Base-by-base conservation (phyloP, 805 yeast genomes). In the Lachancea waltii region DNA sequence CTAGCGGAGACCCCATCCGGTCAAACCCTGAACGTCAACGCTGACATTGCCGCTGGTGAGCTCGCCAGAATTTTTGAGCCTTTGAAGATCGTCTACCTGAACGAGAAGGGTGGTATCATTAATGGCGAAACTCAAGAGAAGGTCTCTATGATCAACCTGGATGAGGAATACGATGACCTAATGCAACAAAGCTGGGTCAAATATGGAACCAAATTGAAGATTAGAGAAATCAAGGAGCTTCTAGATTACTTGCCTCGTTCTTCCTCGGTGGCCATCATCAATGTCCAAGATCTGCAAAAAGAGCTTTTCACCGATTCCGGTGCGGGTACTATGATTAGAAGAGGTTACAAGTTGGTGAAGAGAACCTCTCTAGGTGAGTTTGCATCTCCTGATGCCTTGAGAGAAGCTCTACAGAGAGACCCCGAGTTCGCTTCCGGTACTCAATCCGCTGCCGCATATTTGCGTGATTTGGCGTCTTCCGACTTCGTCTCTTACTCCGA, bases 31-130 rank as follows among this genome's bases (percentile, higher is more conserved):
- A 92, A 92, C 54, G 97, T 92, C 44, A 92, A 92, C 59, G 99
- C 99, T 6, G 99, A 92, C 59, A 96, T 92, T 36, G 98, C 97
- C 30, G 99, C 99, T 32, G 95, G 97, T 53, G 97, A 92, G 65
- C 73, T 92, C 49, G 97, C 98, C 17, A 76, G 97, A 57, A 95
- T 85, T 36, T 85, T 92, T 52, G 96, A 92, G 66, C 99, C 99
- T 6, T 76, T 92, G 56, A 92, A 92, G 66, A 90, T 92, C 47
- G 98, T 92, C 30, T 92, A 90, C 62, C 70, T 92, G 62, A 89
- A 87, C 64, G 99, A 92, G 64, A 92, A 92, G 66, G 99, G 99
- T 53, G 99, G 98, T 46, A 82, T 92, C 47, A 77, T 85, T 54
- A 85, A 92, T 58, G 97, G 97, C 41, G 79, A 74, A 50, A 84